Conservation (phyloP, 768 basidiomycete species). For the Chalciporus sphaerocephalus region DNA sequence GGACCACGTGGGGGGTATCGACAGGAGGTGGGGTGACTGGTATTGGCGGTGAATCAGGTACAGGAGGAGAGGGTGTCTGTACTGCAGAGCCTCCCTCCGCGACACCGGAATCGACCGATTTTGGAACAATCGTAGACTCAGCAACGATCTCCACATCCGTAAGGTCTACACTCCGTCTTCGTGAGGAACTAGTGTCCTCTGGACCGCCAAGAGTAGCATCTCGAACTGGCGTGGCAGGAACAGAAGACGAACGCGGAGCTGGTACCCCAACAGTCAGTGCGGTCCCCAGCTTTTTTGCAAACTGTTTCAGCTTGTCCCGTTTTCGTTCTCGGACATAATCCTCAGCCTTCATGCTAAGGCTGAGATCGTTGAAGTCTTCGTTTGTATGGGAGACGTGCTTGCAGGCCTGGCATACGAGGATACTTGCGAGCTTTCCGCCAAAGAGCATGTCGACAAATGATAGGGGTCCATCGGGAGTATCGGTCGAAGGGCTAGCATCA, state of each 20-base stretch:
- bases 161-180: conserved; percentile 33
- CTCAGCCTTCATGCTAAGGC: conserved; percentile 81
- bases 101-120: background rate
- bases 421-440: conserved; percentile 81
- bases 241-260: conserved; percentile 53
- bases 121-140: conserved; percentile 3
- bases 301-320: conserved; percentile 69
- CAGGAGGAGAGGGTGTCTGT: conserved; percentile 3
- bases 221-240: conserved; percentile 42
- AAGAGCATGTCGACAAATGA: conserved; percentile 90
- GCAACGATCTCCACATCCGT: conserved; percentile 32
- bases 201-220: conserved; percentile 32
- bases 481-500: conserved; percentile 4
- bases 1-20: conserved; percentile 6
- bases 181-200: conserved; percentile 17
- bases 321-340: conserved; percentile 71
- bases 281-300: conserved; percentile 57
- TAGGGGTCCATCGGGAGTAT: conserved; percentile 45
- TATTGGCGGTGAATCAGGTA: conserved; percentile 9
- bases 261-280: conserved; percentile 26
- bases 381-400: conserved; percentile 86
- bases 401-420: conserved; percentile 92
- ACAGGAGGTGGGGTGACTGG: conserved; percentile 14
- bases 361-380: conserved; percentile 94
- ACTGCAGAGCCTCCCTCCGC: conserved; percentile 1